Conservation (phyloP, 2,329 filamentous ascomycete species). For the Monosporascus sp. region DNA sequence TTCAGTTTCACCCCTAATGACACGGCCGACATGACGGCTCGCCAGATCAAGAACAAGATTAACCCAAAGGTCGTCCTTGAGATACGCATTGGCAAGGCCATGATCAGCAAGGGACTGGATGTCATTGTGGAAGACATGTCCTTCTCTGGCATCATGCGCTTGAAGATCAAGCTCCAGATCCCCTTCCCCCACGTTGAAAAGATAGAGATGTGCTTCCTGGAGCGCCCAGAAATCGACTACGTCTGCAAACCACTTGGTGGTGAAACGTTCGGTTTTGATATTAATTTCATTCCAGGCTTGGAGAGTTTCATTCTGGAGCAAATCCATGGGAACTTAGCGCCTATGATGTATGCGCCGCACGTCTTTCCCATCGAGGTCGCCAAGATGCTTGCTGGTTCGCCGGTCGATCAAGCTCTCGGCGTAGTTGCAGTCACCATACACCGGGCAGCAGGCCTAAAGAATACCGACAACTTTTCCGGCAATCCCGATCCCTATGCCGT, state of each 20-base stretch:
- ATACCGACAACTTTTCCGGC: conserved; percentile 87
- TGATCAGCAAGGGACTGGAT: conserved; percentile 94
- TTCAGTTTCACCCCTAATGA: conserved; percentile 99
- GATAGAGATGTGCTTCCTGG: conserved; percentile 91
- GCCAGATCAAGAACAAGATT: conserved; percentile 89
- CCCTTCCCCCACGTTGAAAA: conserved; percentile 94
- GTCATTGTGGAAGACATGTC: conserved; percentile 98
- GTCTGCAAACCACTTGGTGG: conserved; percentile 96
- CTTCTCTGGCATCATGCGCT: conserved; percentile 90
- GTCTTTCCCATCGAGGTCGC: conserved; percentile 98
- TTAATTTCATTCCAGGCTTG: conserved; percentile 96
- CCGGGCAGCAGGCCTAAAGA: conserved; percentile 88
- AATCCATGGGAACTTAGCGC: conserved; percentile 87
- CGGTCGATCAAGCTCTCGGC: conserved; percentile 93
- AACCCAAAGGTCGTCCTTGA: conserved; percentile 96
- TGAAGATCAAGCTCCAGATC: conserved; percentile 96
- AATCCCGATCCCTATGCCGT: conserved; percentile 86
- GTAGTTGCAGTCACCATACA: conserved; percentile 89
- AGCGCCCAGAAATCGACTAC: conserved; percentile 86
- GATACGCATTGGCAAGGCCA: conserved; percentile 88
- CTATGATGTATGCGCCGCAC: conserved; percentile 98
- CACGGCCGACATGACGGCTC: conserved; percentile 80
- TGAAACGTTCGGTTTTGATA: conserved; percentile 93
- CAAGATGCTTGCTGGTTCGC: conserved; percentile 92
- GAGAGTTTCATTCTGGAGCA: conserved; percentile 93